Conservation (phyloP, 192 early-diverging fungal genomes). For the Coemansia sp. region DNA sequence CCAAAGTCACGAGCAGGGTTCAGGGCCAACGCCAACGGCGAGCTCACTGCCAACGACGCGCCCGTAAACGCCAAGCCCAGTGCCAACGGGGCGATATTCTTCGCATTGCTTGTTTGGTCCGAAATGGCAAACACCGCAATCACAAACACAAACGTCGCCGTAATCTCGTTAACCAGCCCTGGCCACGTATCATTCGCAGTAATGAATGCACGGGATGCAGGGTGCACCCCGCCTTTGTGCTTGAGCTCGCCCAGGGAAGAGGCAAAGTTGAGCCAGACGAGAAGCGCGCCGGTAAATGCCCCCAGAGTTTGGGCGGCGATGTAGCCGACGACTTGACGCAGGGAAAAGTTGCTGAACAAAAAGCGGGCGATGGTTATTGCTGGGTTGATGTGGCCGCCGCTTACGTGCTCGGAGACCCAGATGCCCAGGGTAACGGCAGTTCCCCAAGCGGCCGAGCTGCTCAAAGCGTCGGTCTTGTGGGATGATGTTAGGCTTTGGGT, state of each 20-base stretch:
- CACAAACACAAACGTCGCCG: conserved; percentile 63
- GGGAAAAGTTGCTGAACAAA: conserved; percentile 45
- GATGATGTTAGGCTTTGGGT: conserved; percentile 26
- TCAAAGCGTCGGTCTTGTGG: conserved; percentile 20
- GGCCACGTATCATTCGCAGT: conserved; percentile 22
- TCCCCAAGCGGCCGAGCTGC: conserved; percentile 45
- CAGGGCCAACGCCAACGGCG: conserved; percentile 57
- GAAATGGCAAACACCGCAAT: conserved; percentile 60
- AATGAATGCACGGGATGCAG: conserved; percentile 38
- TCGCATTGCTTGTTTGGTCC: conserved; percentile 55
- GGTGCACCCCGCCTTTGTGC: conserved; percentile 28
- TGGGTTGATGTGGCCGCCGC: conserved; percentile 56
- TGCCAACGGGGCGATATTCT: conserved; percentile 53
- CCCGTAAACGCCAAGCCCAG: conserved; percentile 57
- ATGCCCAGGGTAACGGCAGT: conserved; percentile 33
- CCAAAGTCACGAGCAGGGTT: conserved; percentile 79
- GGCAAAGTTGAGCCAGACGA: conserved; percentile 46
- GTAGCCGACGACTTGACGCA: conserved; percentile 39
- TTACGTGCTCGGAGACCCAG: conserved; percentile 33
- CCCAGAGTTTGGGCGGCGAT: conserved; percentile 52
- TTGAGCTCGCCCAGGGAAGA: conserved; percentile 25
- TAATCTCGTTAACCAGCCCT: conserved; percentile 54
- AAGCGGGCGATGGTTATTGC: conserved; percentile 47
- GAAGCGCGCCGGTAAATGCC: conserved; percentile 47
- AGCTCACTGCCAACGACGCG: conserved; percentile 59